These are phyloP conservation scores for Chrysoporthe austroafricana DNA, from an alignment of 2,329 filamentous ascomycete genomes.

Conservation along the genomic window DNA sequence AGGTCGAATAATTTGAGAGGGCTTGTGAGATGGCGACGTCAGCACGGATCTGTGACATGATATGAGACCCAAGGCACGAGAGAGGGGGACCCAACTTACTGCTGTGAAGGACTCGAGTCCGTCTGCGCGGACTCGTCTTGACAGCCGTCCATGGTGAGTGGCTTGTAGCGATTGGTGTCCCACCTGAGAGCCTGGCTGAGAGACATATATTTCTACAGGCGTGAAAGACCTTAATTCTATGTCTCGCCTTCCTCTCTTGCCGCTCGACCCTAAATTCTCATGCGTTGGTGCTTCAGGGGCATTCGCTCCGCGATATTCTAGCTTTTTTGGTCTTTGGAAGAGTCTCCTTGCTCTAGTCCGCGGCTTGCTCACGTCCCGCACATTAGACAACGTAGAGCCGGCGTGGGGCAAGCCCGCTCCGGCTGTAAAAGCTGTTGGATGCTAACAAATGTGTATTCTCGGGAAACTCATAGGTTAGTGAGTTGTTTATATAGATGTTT, in stretches of 20 bases:
- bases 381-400: background rate
- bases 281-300: background rate
- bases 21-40: conserved; percentile 38
- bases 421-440: no score
- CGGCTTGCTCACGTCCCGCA: background rate
- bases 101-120: background rate
- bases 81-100: background rate
- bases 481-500: no score
- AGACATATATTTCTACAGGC: no score
- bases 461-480: no score
- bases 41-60: background rate
- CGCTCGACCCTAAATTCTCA: background rate
- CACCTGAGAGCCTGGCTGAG: no score
- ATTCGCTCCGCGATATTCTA: background rate
- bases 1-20: conserved; percentile 63
- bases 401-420: no score
- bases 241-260: background rate
- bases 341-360: background rate
- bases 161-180: no score
- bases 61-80: background rate
- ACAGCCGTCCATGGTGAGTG: background rate
- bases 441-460: no score
- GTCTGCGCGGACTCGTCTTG: background rate
- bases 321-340: background rate
- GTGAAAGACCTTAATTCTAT: background rate